Conservation (phyloP, 78 protist species). For the Planoprotostelium fungivorum region DNA sequence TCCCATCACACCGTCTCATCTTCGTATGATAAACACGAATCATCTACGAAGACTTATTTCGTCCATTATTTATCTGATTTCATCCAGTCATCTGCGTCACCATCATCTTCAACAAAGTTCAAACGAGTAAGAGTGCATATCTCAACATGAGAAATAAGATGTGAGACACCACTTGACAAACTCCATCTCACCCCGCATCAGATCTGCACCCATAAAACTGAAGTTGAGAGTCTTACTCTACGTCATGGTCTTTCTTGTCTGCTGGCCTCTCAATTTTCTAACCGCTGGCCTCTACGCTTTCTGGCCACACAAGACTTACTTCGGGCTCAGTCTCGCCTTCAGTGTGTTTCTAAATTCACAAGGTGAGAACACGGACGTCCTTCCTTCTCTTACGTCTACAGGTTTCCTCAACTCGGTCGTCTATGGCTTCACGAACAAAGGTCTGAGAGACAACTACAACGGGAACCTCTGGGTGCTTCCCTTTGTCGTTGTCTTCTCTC, state of each 20-base stretch:
- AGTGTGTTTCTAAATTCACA: neutral
- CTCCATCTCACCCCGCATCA: no score
- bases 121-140: neutral
- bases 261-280: neutral
- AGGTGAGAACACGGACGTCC: no score
- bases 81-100: neutral
- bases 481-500: neutral
- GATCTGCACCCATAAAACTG: neutral
- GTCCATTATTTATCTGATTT: no score
- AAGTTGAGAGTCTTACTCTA: neutral
- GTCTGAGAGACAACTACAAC: neutral
- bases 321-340: neutral
- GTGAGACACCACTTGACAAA: no score
- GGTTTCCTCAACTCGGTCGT: neutral
- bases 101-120: neutral
- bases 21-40: no score
- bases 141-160: no score
- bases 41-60: no score
- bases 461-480: neutral
- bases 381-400: neutral
- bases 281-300: neutral
- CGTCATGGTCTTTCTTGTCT: neutral
- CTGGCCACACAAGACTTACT: no score
- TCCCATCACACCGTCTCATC: no score
- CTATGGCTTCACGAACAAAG: neutral